Conservation (phyloP, 2,329 filamentous ascomycete species). For the Fusarium abutilonis region DNA sequence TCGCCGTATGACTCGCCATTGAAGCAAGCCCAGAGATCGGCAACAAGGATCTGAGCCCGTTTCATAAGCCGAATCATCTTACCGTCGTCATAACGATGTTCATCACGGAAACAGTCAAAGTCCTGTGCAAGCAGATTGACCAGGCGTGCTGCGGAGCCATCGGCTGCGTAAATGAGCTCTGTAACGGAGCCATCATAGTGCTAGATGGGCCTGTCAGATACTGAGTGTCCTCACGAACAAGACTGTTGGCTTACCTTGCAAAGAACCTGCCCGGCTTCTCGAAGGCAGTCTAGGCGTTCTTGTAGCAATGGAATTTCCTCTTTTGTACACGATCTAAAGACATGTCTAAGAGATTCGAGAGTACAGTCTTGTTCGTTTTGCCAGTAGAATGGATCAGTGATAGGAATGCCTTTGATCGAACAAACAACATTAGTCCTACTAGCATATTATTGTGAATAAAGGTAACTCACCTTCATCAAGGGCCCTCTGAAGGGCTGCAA, state of each 20-base stretch:
- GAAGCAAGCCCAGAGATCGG: conserved; percentile 97
- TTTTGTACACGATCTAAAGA: conserved; percentile 87
- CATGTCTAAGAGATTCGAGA: conserved; percentile 74
- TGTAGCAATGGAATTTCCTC: conserved; percentile 87
- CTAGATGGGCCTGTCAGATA: conserved; percentile 53
- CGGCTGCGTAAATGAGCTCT: conserved; percentile 77
- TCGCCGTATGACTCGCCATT: conserved; percentile 80
- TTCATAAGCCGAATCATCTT: conserved; percentile 85
- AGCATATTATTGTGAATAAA: conserved; percentile 2
- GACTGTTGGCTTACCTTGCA: conserved; percentile 68
- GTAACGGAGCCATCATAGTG: conserved; percentile 79
- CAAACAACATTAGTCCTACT: conserved; percentile 4
- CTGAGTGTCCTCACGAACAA: too few relatives aligned
- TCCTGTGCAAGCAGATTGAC: conserved; percentile 86
- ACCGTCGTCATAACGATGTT: conserved; percentile 77
- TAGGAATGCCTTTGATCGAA: conserved; percentile 73
- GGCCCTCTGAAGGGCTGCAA: conserved; percentile 86
- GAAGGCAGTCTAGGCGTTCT: conserved; percentile 79
- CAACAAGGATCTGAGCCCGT: conserved; percentile 93
- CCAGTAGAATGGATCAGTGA: conserved; percentile 91
- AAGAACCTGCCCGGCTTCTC: conserved; percentile 84
- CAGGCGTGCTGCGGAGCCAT: conserved; percentile 81
- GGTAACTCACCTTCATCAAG: conserved; percentile 76
- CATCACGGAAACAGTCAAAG: conserved; percentile 88
- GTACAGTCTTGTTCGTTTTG: conserved; percentile 78